Conservation (phyloP, 2,329 filamentous ascomycete species). For the Trichoderma sp. region DNA sequence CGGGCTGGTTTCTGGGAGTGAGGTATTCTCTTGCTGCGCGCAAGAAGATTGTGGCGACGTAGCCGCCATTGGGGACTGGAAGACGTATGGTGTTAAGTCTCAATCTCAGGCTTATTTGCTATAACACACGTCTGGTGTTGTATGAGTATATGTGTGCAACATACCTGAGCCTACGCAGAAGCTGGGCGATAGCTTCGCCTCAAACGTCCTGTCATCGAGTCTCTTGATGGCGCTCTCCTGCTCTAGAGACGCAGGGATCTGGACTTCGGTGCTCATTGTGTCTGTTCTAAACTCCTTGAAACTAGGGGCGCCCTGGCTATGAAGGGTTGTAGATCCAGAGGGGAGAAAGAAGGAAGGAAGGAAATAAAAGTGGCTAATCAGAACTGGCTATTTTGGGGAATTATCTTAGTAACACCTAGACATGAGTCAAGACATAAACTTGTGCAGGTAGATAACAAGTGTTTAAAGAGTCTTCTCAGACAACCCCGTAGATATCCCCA, state of each 20-base stretch:
- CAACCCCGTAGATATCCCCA: neutral
- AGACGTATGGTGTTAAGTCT: neutral
- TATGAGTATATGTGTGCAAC: neutral
- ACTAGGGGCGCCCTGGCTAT: neutral
- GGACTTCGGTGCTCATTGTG: conserved; percentile 2
- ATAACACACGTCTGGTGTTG: neutral
- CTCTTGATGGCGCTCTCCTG: conserved; percentile 3
- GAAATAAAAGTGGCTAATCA: neutral
- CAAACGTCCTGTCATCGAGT: conserved; percentile 23
- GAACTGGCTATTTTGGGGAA: neutral
- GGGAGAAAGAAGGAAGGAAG: neutral
- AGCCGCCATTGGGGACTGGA: conserved; percentile 50
- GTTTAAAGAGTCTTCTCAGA: neutral
- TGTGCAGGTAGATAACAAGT: too few relatives aligned
- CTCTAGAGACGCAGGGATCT: conserved; percentile 20
- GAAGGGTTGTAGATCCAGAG: neutral
- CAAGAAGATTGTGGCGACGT: conserved; percentile 46
- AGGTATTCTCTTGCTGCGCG: conserved; percentile 41
- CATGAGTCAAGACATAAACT: neutral
- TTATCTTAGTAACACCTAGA: neutral
- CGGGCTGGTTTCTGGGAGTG: conserved; percentile 37
- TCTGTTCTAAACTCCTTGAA: neutral
- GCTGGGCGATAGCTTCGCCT: conserved; percentile 6
- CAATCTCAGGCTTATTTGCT: neutral
- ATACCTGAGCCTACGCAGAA: conserved; percentile 25